Conservation (phyloP, 1,284 basidiomycete genomes). For the Tremellales sp. region DNA sequence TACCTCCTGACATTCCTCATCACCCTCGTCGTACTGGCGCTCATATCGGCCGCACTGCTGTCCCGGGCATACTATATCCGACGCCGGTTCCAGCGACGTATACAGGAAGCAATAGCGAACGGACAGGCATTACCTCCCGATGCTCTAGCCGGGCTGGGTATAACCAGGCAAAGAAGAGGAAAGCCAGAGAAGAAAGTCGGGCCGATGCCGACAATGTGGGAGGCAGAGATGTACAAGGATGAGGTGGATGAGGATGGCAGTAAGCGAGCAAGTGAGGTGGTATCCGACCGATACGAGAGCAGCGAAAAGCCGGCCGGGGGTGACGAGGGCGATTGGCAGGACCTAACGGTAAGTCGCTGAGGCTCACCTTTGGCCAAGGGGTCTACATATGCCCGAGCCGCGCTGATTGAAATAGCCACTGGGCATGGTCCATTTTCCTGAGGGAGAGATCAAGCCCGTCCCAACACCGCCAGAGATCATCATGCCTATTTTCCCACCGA, state of each 20-base stretch:
- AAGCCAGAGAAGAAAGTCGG: conserved; percentile 28
- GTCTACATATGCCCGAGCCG: neutral
- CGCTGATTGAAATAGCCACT: too few species aligned
- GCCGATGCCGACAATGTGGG: conserved; percentile 40
- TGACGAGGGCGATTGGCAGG: conserved; percentile 15
- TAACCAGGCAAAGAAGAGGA: conserved; percentile 3
- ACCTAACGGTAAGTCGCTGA: conserved; percentile 19
- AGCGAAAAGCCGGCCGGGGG: neutral
- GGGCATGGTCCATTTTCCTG: conserved; percentile 13
- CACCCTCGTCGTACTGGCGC: conserved; percentile 38
- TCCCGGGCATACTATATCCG: conserved; percentile 39
- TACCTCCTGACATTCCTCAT: conserved; percentile 49
- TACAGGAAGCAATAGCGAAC: conserved; percentile 37
- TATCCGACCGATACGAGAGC: neutral
- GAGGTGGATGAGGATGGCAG: conserved; percentile 8
- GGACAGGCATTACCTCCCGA: conserved; percentile 34
- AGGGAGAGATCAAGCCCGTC: neutral
- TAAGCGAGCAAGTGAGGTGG: neutral
- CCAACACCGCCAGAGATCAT: neutral
- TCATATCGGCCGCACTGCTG: conserved; percentile 38
- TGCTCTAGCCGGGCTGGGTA: conserved; percentile 21
- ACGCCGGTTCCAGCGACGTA: conserved; percentile 32
- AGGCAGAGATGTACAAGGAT: conserved; percentile 30
- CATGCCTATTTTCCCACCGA: conserved; percentile 1
- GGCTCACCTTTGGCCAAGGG: neutral